phyloP scores from a whole-genome alignment of 768 basidiomycete species.

The Mycena rosella region DNA sequence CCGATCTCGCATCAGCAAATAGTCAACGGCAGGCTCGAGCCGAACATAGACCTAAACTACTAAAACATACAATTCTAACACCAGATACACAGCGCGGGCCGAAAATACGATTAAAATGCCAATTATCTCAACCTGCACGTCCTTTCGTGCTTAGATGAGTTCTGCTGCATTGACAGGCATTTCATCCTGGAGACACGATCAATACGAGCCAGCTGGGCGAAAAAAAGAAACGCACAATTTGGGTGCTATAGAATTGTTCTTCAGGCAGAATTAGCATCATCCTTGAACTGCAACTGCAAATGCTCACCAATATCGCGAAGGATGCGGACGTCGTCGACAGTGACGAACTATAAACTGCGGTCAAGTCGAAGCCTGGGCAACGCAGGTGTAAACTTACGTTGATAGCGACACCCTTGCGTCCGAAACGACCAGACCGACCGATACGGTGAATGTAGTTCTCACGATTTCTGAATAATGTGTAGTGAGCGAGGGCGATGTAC shows the following conservation, averaged over 20 bases:
- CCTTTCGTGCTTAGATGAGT: slow-evolving; percentile 73
- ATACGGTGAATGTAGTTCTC: slow-evolving; percentile 99
- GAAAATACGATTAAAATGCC: slow-evolving; percentile 33
- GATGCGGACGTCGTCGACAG: slow-evolving; percentile 95
- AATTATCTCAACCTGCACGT: slow-evolving; percentile 16
- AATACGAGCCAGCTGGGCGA: slow-evolving; percentile 34
- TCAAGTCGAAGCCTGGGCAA: slow-evolving; percentile 14
- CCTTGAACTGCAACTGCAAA: slow-evolving; percentile 31
- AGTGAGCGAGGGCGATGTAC: slow-evolving; percentile 26
- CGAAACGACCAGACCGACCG: slow-evolving; percentile 98
- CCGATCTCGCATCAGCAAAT: too few relatives aligned
- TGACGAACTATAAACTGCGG: slow-evolving; percentile 75
- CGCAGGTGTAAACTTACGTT: slow-evolving; percentile 71
- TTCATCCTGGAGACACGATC: slow-evolving; percentile 77
- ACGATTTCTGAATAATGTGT: slow-evolving; percentile 77
- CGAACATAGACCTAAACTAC: slow-evolving; percentile 13
- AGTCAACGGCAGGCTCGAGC: too few relatives aligned
- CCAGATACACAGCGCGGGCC: slow-evolving; percentile 24
- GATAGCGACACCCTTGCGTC: slow-evolving; percentile 99
- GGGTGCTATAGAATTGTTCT: slow-evolving; percentile 98
- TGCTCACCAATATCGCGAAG: slow-evolving; percentile 93
- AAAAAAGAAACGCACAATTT: slow-evolving; percentile 72
- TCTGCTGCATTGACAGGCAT: slow-evolving; percentile 99
- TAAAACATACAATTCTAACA: slow-evolving; percentile 29
- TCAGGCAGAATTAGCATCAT: slow-evolving; percentile 27